Conservation (phyloP, 1,284 basidiomycete species). For the Thecaphora frezii region DNA sequence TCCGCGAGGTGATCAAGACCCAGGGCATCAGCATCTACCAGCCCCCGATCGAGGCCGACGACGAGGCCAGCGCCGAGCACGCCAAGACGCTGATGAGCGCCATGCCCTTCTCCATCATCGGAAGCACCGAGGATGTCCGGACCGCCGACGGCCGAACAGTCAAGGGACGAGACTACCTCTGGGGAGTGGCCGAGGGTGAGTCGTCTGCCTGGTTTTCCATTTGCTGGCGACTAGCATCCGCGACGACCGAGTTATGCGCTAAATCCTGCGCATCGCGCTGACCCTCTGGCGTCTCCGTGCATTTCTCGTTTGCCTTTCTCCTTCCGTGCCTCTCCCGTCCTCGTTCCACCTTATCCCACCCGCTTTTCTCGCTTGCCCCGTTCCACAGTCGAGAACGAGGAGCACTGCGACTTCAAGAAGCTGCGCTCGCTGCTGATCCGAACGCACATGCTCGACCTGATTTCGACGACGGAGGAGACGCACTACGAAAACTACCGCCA, state of each 20-base stretch:
- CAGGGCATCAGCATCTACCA: slow-evolving; percentile 94
- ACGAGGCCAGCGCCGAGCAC: slow-evolving; percentile 83
- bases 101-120: slow-evolving; percentile 98
- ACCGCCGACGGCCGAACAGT: slow-evolving; percentile 88
- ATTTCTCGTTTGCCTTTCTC: too few relatives aligned
- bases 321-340: too few relatives aligned
- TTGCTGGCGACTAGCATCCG: too few relatives aligned
- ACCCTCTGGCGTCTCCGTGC: too few relatives aligned
- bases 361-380: slow-evolving; percentile 62
- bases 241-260: too few relatives aligned
- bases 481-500: slow-evolving; percentile 99
- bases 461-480: slow-evolving; percentile 89
- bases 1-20: slow-evolving; percentile 84
- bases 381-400: slow-evolving; percentile 79
- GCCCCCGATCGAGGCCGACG: slow-evolving; percentile 88
- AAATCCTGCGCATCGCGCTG: too few relatives aligned
- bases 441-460: slow-evolving; percentile 97
- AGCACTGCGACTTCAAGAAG: slow-evolving; percentile 99
- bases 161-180: slow-evolving; percentile 98
- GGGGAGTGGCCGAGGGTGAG: slow-evolving; percentile 87
- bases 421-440: slow-evolving; percentile 92
- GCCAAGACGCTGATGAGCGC: slow-evolving; percentile 77
- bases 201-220: too few relatives aligned
- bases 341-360: too few relatives aligned
- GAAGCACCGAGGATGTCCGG: slow-evolving; percentile 89